phyloP scores from a whole-genome alignment of 129 eudicot genomes.

The Ambrosia artemisiifolia region DNA sequence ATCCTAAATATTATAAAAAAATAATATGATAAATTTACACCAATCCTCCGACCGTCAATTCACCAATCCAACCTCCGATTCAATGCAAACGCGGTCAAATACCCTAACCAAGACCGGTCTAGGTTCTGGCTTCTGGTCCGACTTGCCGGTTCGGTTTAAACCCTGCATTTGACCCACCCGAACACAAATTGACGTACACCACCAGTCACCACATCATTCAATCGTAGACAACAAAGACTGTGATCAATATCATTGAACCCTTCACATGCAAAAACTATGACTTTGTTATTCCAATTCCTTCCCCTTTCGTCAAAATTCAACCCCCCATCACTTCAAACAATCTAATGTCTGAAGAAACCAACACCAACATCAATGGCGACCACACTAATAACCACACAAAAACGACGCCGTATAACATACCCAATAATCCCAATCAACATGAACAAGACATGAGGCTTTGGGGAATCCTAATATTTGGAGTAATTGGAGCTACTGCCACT shows the following conservation, averaged over 20 bases:
- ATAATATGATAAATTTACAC: no score
- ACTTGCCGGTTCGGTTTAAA: no score
- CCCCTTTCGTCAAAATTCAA: neutral
- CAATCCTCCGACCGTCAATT: no score
- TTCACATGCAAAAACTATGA: neutral
- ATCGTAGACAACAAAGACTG: neutral
- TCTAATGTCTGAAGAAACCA: constrained; percentile 17
- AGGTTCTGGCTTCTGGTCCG: no score
- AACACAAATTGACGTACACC: no score
- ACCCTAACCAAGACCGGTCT: no score
- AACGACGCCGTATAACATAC: constrained; percentile 26
- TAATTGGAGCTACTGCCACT: constrained; percentile 82
- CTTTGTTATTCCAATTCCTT: constrained; percentile 4
- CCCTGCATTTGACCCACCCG: no score
- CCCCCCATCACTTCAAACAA: no score
- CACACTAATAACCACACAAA: constrained; percentile 30
- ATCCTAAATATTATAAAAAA: no score
- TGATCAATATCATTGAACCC: neutral
- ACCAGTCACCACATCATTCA: no score
- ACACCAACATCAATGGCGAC: constrained; percentile 21
- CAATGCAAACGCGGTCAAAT: no score
- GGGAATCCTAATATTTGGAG: constrained; percentile 66
- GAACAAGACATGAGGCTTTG: constrained; percentile 48
- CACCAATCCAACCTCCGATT: no score
- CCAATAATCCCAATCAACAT: constrained; percentile 5